Percentiles rank a stretch among this genome's conserved stretches.
Conservation (phyloP, 352 stramenopile genomes). For the Phytopythium ostracodes region DNA sequence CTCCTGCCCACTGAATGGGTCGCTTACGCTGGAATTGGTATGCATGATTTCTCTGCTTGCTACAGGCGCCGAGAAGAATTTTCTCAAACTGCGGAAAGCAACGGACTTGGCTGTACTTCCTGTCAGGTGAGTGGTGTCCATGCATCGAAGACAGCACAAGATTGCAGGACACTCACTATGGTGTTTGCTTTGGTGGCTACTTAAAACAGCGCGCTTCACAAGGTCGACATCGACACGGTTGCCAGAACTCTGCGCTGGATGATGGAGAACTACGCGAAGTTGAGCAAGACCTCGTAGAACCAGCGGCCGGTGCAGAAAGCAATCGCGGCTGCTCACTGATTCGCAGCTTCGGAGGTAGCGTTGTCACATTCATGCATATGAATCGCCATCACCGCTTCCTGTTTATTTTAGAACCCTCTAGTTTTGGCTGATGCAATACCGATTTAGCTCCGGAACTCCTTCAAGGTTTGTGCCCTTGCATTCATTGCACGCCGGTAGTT, state of each 20-base stretch:
- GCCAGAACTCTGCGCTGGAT: constrained; percentile 68
- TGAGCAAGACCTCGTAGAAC: constrained; percentile 50
- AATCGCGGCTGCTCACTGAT: not conserved
- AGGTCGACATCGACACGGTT: constrained; percentile 81
- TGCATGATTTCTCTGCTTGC: not conserved
- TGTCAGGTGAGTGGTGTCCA: constrained; percentile 45
- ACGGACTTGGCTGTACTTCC: constrained; percentile 77
- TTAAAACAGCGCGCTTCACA: constrained; percentile 66
- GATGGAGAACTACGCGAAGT: constrained; percentile 58
- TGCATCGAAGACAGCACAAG: not conserved
- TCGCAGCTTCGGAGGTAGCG: not conserved
- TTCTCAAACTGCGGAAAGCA: constrained; percentile 63
- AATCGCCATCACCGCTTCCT: not conserved
- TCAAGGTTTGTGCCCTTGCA: not conserved
- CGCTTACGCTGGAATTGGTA: not conserved
- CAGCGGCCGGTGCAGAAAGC: not conserved
- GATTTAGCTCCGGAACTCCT: not conserved
- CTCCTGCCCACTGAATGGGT: not conserved
- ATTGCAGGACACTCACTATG: not conserved
- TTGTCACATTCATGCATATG: not conserved
- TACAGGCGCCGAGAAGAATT: constrained; percentile 76
- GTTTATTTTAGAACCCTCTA: not conserved
- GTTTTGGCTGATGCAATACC: not conserved
- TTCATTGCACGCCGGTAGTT: not conserved
- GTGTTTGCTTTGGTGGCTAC: not conserved